phyloP scores from a whole-genome alignment of 352 stramenopile genomes.

The Labyrinthula sp. region DNA sequence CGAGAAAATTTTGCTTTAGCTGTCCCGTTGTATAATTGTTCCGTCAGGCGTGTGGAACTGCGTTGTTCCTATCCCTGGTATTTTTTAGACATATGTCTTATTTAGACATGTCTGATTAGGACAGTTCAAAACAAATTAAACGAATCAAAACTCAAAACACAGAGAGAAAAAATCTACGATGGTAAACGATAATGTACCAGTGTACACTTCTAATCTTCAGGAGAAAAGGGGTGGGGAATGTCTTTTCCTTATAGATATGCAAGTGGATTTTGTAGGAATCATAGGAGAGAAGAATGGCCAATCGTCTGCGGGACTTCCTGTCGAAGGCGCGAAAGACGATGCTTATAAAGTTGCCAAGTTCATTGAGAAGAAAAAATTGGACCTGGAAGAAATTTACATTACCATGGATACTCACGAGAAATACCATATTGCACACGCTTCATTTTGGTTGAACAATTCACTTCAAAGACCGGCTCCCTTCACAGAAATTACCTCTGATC shows the following conservation, averaged over 20 bases:
- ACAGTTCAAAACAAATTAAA: too few species aligned
- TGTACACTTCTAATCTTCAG: neutral
- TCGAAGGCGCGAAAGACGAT: constrained; percentile 68
- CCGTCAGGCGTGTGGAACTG: too few species aligned
- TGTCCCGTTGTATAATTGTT: too few species aligned
- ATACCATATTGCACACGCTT: constrained; percentile 76
- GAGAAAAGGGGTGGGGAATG: constrained; percentile 38
- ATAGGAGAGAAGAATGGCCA: too few species aligned
- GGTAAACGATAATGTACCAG: constrained; percentile 1
- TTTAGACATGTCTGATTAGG: too few species aligned
- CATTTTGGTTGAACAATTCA: constrained; percentile 60
- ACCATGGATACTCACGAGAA: constrained; percentile 85
- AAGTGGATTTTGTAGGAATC: constrained; percentile 88
- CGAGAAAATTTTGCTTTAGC: too few species aligned
- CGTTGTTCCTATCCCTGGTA: too few species aligned
- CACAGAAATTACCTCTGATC: constrained; percentile 55
- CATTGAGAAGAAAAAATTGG: constrained; percentile 44
- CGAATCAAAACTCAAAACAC: too few species aligned
- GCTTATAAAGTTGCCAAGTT: constrained; percentile 59
- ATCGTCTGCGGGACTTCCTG: constrained; percentile 69
- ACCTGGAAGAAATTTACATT: constrained; percentile 63
- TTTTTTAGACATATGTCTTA: too few species aligned
- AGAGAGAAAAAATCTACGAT: neutral
- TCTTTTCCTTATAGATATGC: constrained; percentile 77
- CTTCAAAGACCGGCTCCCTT: constrained; percentile 58